These are phyloP conservation scores for Citrus sp. DNA, from an alignment of 345 rosid species.

Conservation along the genomic window DNA sequence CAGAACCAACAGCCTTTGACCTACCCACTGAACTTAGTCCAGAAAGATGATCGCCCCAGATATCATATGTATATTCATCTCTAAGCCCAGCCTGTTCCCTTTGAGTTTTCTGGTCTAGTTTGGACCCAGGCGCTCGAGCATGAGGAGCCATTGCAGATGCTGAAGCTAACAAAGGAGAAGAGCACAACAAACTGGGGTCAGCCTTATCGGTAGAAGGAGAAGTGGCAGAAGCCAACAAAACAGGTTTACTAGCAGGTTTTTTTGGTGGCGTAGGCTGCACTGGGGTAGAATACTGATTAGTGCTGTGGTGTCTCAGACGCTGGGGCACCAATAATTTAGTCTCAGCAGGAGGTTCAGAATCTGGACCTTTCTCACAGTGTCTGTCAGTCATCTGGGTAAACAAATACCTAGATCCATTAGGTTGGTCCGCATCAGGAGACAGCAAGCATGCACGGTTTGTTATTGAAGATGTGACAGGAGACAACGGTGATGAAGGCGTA, in stretches of 20 bases:
- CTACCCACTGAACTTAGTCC: constrained; percentile 40
- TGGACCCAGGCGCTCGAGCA: constrained; percentile 80
- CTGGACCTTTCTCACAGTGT: constrained; percentile 19
- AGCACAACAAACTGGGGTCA: constrained; percentile 12
- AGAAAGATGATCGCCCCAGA: constrained; percentile 86
- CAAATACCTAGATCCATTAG: constrained; percentile 26
- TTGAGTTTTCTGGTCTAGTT: constrained; percentile 27
- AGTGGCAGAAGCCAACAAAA: constrained; percentile 44
- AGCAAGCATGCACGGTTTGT: constrained; percentile 29
- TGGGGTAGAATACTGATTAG: constrained; percentile 7
- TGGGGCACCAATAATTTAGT: constrained; percentile 15
- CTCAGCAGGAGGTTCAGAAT: constrained; percentile 24
- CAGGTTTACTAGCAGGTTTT: constrained; percentile 28
- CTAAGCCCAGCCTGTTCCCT: constrained; percentile 25
- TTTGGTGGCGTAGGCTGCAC: constrained; percentile 23
- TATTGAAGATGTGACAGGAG: constrained; percentile 41
- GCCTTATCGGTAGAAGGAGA: constrained; percentile 36
- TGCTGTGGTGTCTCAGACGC: constrained; percentile 14
- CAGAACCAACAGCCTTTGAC: constrained; percentile 36
- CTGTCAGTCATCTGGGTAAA: constrained; percentile 26
- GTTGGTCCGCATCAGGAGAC: constrained; percentile 30
- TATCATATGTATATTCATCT: constrained; percentile 58
- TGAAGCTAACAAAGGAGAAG: constrained; percentile 38
- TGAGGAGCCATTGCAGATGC: constrained; percentile 48
- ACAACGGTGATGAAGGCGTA: constrained; percentile 82